Conservation (phyloP, 2,329 filamentous ascomycete species). For the Cladobotryum mycophilum region DNA sequence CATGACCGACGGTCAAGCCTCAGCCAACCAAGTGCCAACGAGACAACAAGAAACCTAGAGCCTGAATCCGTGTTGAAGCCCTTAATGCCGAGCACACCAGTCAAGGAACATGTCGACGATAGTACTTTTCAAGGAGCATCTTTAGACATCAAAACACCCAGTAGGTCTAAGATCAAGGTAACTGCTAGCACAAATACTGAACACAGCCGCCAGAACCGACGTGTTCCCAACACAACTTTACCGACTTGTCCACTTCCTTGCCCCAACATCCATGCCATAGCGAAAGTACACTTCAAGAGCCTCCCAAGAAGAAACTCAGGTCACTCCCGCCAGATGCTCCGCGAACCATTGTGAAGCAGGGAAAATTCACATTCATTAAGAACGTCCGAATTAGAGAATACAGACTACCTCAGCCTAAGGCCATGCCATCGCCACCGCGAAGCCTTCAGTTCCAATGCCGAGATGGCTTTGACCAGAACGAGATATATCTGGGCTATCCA, state of each 20-base stretch:
- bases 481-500: constrained; percentile 14
- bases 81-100: too few species aligned
- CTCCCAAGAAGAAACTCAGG: constrained; percentile 14
- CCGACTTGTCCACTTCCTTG: background rate
- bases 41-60: too few species aligned
- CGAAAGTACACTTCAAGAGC: background rate
- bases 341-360: constrained; percentile 20
- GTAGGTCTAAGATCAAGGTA: too few species aligned
- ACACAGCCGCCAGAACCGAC: background rate
- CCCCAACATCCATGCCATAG: background rate
- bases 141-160: too few species aligned
- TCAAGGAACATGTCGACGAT: too few species aligned
- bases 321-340: constrained; percentile 22
- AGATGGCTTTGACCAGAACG: constrained; percentile 24
- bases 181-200: too few species aligned
- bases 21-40: too few species aligned
- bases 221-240: background rate
- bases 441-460: constrained; percentile 23
- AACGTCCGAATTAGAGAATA: constrained; percentile 26
- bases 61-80: too few species aligned
- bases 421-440: background rate
- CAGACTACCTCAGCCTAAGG: constrained; percentile 14
- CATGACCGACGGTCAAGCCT: background rate
- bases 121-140: too few species aligned
- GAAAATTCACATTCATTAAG: constrained; percentile 22